Evolutionary conservation across 1,284 basidiomycete genomes (phyloP).

Genomic region (Schizopora paradoxa): DNA sequence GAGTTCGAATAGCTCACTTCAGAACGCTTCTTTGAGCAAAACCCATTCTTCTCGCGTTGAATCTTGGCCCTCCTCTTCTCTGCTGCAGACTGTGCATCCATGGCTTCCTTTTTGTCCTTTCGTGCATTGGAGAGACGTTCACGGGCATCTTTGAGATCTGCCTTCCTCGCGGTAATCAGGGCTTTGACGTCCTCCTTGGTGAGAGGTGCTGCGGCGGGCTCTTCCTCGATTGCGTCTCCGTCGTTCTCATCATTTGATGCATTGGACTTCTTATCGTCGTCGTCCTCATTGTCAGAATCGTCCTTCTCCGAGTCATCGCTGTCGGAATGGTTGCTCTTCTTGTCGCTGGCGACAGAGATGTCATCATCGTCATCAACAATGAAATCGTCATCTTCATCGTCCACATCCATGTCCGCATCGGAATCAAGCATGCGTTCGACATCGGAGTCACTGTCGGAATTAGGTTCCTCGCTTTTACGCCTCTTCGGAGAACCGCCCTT

Average conservation of each 20-base stretch:
- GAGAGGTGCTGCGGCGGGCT: too few relatives aligned
- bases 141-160: slow-evolving; percentile 37
- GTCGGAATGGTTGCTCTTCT: slow-evolving; percentile 24
- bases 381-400: slow-evolving; percentile 26
- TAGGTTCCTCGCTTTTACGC: slow-evolving; percentile 27
- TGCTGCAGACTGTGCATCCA: slow-evolving; percentile 38
- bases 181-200: slow-evolving; percentile 41
- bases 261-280: slow-evolving; percentile 24
- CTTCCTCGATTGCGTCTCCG: slow-evolving; percentile 28
- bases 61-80: slow-evolving; percentile 42
- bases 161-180: slow-evolving; percentile 39
- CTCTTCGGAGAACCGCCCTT: slow-evolving; percentile 42
- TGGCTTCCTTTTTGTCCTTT: slow-evolving; percentile 41
- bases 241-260: slow-evolving; percentile 25
- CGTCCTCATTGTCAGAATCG: slow-evolving; percentile 25
- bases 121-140: slow-evolving; percentile 35
- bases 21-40: slow-evolving; percentile 53
- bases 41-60: slow-evolving; percentile 56
- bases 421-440: slow-evolving; percentile 23
- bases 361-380: slow-evolving; percentile 19
- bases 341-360: too few relatives aligned
- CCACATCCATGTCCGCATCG: slow-evolving; percentile 24
- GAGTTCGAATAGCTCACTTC: slow-evolving; percentile 33
- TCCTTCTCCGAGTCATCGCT: slow-evolving; percentile 24
- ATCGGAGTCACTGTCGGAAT: slow-evolving; percentile 20